Percentiles rank a stretch among this genome's conserved stretches.
These are phyloP conservation scores for Arthrobotrys megalospora DNA, from an alignment of 2,329 filamentous ascomycete genomes.

Conservation along the genomic window DNA sequence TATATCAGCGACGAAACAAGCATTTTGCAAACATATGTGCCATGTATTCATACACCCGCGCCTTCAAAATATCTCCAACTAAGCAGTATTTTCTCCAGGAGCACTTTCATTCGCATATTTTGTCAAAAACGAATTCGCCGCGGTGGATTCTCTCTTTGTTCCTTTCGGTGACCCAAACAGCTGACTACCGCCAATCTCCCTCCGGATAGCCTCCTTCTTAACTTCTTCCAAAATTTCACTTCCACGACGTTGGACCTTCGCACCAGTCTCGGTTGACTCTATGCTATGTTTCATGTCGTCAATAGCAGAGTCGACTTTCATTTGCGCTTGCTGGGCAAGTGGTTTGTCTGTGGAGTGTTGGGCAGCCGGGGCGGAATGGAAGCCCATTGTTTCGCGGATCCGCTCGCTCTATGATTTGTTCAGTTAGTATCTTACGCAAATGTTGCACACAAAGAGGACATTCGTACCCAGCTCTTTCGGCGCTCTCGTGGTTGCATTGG, in stretches of 20 bases:
- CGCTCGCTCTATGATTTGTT: conserved; percentile 27
- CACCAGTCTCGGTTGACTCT: conserved; percentile 33
- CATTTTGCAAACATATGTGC: background rate
- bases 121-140: conserved; percentile 52
- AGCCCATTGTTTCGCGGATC: conserved; percentile 46
- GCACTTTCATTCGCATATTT: conserved; percentile 61
- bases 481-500: conserved; percentile 39
- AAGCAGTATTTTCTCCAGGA: conserved; percentile 57
- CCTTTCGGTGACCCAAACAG: conserved; percentile 53
- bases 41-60: background rate
- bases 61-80: background rate
- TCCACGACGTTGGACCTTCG: conserved; percentile 33
- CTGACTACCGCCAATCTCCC: conserved; percentile 54
- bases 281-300: conserved; percentile 44
- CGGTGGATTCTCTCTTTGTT: conserved; percentile 33
- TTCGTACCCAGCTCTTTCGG: conserved; percentile 56
- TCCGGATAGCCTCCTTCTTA: conserved; percentile 36
- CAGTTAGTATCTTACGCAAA: background rate
- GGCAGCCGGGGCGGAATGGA: conserved; percentile 4
- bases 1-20: no score
- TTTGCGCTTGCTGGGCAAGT: conserved; percentile 37
- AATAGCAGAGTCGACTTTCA: conserved; percentile 37
- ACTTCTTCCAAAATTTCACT: conserved; percentile 57
- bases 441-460: background rate
- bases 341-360: conserved; percentile 39